phyloP scores from a whole-genome alignment of 2,329 filamentous ascomycete species.

The Amauroascus verrucosus region DNA sequence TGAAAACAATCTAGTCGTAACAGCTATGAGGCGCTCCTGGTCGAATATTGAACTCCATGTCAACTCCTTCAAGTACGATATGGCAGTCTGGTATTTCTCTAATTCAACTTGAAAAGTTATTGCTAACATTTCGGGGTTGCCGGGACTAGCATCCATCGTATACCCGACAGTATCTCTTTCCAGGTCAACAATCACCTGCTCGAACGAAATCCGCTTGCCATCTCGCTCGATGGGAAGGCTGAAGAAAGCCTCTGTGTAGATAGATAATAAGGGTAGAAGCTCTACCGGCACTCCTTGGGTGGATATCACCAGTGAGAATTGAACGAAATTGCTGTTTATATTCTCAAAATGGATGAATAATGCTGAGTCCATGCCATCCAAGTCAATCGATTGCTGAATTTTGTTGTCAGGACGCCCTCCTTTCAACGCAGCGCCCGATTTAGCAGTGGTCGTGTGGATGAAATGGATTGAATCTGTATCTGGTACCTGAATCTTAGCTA shows the following conservation, averaged over 20 bases:
- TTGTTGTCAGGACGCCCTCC: conserved; percentile 57
- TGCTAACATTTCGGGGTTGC: conserved; percentile 64
- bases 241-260: conserved; percentile 91
- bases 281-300: conserved; percentile 68
- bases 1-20: conserved; percentile 70
- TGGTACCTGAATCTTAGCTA: conserved; percentile 73
- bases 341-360: conserved; percentile 97
- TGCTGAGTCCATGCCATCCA: conserved; percentile 52
- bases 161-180: conserved; percentile 89
- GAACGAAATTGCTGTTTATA: conserved; percentile 84
- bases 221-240: conserved; percentile 73
- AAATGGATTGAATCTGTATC: conserved; percentile 88
- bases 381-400: conserved; percentile 67
- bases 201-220: conserved; percentile 70
- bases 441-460: conserved; percentile 74
- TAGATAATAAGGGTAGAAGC: conserved; percentile 68
- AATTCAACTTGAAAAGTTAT: conserved; percentile 79
- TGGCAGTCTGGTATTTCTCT: conserved; percentile 71
- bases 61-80: conserved; percentile 75
- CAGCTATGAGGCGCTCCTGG: conserved; percentile 51
- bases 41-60: conserved; percentile 88
- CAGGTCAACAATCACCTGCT: conserved; percentile 81
- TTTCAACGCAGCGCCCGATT: conserved; percentile 65
- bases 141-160: conserved; percentile 55
- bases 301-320: conserved; percentile 69